Percentiles rank a stretch among this genome's conserved stretches.
These are phyloP conservation scores for Trematosphaeria pertusa DNA, from an alignment of 2,329 filamentous ascomycete species.

Conservation along the genomic window DNA sequence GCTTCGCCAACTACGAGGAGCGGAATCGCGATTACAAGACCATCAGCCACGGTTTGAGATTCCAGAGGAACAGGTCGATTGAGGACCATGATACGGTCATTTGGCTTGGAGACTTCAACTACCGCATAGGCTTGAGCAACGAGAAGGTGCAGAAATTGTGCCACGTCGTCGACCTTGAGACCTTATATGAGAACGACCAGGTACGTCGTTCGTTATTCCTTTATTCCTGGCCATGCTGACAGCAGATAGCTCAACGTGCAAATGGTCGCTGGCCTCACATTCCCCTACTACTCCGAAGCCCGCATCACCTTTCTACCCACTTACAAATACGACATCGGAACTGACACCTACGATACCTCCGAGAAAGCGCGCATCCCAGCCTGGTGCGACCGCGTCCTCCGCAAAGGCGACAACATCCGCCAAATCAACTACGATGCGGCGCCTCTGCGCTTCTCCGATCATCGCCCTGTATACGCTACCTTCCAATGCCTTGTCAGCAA, in stretches of 20 bases:
- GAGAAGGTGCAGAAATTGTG: conserved; percentile 80
- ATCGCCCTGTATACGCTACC: conserved; percentile 90
- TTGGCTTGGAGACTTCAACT: conserved; percentile 98
- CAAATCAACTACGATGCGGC: conserved; percentile 85
- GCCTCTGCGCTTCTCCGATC: conserved; percentile 87
- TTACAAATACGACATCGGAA: conserved; percentile 93
- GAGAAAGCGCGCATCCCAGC: conserved; percentile 95
- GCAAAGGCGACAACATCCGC: conserved; percentile 81
- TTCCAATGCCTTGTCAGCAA: conserved; percentile 86
- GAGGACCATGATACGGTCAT: conserved; percentile 87
- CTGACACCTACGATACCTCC: conserved; percentile 89
- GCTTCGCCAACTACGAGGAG: conserved; percentile 96
- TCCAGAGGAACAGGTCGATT: conserved; percentile 89
- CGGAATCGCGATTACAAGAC: conserved; percentile 91
- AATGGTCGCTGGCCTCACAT: conserved; percentile 91
- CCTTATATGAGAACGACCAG: conserved; percentile 90
- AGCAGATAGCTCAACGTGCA: conserved; percentile 91
- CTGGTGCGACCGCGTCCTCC: conserved; percentile 93
- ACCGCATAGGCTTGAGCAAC: conserved; percentile 84
- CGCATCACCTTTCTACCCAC: conserved; percentile 89
- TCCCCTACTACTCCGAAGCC: conserved; percentile 90
- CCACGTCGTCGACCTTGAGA: conserved; percentile 74
- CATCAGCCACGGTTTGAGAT: conserved; percentile 84
- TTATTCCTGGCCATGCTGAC: too few relatives aligned
- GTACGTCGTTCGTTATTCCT: too few relatives aligned